Percentiles rank a stretch among this genome's conserved stretches.
These are phyloP conservation scores for Orbilia ellipsospora DNA, from an alignment of 2,329 filamentous ascomycete genomes.

Conservation along the genomic window DNA sequence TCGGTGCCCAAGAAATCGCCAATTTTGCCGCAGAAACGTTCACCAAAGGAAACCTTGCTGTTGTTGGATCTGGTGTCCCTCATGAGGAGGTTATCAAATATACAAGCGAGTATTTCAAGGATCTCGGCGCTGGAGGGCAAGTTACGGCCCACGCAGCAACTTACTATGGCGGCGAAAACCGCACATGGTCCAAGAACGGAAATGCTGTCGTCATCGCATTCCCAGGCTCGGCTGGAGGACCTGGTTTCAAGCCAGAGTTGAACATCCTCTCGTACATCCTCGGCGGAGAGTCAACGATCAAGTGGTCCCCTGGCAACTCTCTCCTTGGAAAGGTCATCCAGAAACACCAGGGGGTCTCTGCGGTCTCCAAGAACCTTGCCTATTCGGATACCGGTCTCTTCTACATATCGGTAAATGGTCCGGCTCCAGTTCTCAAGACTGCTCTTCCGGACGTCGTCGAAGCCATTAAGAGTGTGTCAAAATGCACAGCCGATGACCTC, in stretches of 20 bases:
- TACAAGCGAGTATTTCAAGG: slow-evolving; percentile 91
- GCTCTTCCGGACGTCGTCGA: slow-evolving; percentile 82
- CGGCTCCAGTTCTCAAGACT: slow-evolving; percentile 76
- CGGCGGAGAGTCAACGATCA: slow-evolving; percentile 89
- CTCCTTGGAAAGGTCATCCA: slow-evolving; percentile 83
- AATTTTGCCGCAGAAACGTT: slow-evolving; percentile 83
- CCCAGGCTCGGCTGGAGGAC: slow-evolving; percentile 77
- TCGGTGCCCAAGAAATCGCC: slow-evolving; percentile 77
- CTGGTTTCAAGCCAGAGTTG: slow-evolving; percentile 86
- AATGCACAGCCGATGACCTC: slow-evolving; percentile 83
- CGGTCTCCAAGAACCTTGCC: slow-evolving; percentile 79
- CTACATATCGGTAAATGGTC: slow-evolving; percentile 81
- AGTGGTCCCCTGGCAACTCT: slow-evolving; percentile 94
- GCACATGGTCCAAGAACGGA: slow-evolving; percentile 78
- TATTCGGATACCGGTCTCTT: slow-evolving; percentile 97
- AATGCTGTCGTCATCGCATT: slow-evolving; percentile 92
- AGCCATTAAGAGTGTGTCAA: slow-evolving; percentile 81
- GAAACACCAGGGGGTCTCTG: slow-evolving; percentile 73
- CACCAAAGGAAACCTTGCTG: slow-evolving; percentile 87
- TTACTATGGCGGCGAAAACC: slow-evolving; percentile 96
- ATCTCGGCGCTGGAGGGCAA: slow-evolving; percentile 69
- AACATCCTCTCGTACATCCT: slow-evolving; percentile 88
- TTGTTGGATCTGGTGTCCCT: slow-evolving; percentile 88
- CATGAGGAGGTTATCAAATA: slow-evolving; percentile 83
- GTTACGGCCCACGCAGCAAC: slow-evolving; percentile 74